Evolutionary conservation across 2,329 filamentous ascomycete genomes (phyloP).

Genomic region (Aspergillus intermedius): DNA sequence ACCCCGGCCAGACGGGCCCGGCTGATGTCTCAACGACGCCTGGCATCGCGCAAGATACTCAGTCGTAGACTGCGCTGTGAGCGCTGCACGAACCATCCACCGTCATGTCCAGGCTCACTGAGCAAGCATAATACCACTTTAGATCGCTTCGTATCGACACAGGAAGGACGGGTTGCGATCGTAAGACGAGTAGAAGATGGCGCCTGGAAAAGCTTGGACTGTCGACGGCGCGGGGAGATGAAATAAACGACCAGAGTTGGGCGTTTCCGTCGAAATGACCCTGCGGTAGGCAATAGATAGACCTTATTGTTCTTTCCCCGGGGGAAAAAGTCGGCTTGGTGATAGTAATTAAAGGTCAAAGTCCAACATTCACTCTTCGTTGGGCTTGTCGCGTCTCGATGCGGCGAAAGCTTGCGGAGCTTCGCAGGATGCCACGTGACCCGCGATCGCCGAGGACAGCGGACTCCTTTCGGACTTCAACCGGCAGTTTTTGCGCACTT

Average conservation of each 20-base stretch:
- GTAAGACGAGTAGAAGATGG: not conserved
- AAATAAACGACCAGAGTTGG: not conserved
- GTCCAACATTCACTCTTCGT: not conserved
- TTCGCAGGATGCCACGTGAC: not conserved
- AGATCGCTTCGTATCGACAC: not conserved
- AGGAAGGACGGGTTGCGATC: not conserved
- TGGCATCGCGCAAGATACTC: slow-evolving; percentile 33
- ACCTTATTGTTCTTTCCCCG: not conserved
- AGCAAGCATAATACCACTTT: not conserved
- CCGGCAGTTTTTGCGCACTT: not conserved
- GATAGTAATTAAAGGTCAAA: not conserved
- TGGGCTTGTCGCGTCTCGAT: not conserved
- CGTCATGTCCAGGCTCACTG: slow-evolving; percentile 31
- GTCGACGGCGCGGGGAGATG: not conserved
- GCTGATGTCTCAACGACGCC: slow-evolving; percentile 32
- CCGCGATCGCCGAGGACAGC: not conserved
- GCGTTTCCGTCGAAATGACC: not conserved
- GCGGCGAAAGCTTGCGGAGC: slow-evolving; percentile 1
- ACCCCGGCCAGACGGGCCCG: slow-evolving; percentile 22
- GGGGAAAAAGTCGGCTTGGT: not conserved
- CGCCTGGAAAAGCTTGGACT: not conserved
- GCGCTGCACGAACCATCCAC: slow-evolving; percentile 30
- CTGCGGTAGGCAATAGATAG: not conserved
- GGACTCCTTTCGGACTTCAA: not conserved
- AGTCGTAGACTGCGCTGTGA: slow-evolving; percentile 32